Base-by-base conservation (phyloP, 805 yeast species). In the Candida palmyrensis region DNA sequence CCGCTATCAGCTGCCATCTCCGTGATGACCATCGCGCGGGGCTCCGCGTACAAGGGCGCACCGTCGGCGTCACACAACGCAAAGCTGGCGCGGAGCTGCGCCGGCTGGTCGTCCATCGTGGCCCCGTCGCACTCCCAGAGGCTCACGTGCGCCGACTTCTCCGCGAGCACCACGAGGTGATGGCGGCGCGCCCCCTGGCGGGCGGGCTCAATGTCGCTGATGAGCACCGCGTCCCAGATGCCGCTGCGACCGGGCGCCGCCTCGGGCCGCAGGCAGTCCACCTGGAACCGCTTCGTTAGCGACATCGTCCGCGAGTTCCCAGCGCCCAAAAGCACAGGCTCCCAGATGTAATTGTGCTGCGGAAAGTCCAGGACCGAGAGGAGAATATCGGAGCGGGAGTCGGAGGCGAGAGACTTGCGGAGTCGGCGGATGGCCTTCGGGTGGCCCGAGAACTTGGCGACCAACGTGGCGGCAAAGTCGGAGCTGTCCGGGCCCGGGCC, bases 371-470 rank as follows among this genome's bases (percentile, higher is more conserved):
- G 64, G 15, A 59, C 49, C 9, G 70, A 65, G 10, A 66, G 43
- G 25, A 65, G 35, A 2, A 63, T 39, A 28, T 59, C 53, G 16
- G 48, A 50, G 11, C 44, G 45, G 3, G 30, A 34, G 8, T 42
- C 38, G 19, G 53, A 43, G 2, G 62, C 51, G 18, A 76, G 61
- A 1, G 95, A 82, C 45, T 88, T 75, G 12, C 75, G 61, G 3
- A 89, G 54, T 30, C 67, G 70, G 43, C 74, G 76, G 15, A 89
- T 78, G 0, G 96, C 84, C 49, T 88, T 88, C 35, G 77, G 73
- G 50, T 88, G 96, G 1, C 97, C 97, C 2, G 94, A 86, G 35
- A 81, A 74, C 43, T 82, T 79, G 41, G 78, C 48, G 3, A 47
- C 25, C 14, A 65, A 44, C 8, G 29, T 33, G 3, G 51, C 35